These are phyloP conservation scores for Themeda triandra DNA, from an alignment of 176 grass and related monocot species.

Conservation along the genomic window DNA sequence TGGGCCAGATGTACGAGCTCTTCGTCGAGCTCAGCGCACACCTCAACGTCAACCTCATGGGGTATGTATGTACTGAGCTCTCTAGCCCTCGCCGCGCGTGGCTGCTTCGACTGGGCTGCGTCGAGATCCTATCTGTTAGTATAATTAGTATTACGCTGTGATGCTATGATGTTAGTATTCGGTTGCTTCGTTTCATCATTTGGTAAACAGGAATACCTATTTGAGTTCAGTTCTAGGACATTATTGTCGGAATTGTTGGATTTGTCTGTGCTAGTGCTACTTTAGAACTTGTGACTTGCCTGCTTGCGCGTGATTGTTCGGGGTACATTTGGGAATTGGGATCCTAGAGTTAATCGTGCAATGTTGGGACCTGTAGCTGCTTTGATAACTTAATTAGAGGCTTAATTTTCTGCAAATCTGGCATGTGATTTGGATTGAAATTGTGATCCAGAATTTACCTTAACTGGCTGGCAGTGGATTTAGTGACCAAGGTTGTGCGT, in stretches of 20 bases:
- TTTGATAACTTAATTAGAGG: neutral
- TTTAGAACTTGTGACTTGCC: neutral
- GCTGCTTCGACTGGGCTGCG: neutral
- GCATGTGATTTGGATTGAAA: neutral
- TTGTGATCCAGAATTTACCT: neutral
- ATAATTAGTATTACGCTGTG: neutral
- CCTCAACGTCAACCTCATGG: constrained; percentile 95
- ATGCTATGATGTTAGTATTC: neutral
- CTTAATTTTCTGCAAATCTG: neutral
- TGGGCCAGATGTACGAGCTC: constrained; percentile 95
- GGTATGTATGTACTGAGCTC: constrained; percentile 28
- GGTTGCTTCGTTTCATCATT: neutral
- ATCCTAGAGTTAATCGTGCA: neutral
- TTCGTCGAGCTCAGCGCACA: constrained; percentile 85
- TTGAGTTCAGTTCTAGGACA: neutral
- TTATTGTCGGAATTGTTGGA: neutral
- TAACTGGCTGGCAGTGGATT: neutral
- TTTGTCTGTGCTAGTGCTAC: neutral
- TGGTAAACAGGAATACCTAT: neutral
- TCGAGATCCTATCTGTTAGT: neutral
- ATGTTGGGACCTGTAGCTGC: neutral
- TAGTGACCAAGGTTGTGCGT: neutral
- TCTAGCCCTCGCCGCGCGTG: neutral
- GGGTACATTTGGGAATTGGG: neutral
- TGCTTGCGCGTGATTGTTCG: neutral